These are phyloP conservation scores for Arachnopeziza araneosa DNA, from an alignment of 2,329 filamentous ascomycete genomes.

Conservation along the genomic window DNA sequence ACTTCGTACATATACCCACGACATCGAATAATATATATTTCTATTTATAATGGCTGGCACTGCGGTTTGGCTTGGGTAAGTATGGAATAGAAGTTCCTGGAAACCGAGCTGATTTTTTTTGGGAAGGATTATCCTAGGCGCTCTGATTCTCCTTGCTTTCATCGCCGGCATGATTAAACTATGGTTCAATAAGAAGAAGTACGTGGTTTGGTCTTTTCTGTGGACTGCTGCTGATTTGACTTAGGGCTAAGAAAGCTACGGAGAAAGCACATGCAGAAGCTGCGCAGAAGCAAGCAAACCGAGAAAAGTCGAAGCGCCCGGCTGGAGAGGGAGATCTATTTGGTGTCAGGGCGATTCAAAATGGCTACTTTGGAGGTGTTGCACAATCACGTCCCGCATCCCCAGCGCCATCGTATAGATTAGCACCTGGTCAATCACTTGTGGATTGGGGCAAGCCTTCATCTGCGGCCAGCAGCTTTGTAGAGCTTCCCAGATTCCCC, in stretches of 20 bases:
- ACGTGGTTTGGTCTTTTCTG: neutral
- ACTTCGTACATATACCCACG: neutral
- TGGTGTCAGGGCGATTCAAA: constrained; percentile 22
- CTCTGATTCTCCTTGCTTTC: constrained; percentile 16
- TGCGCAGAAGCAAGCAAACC: constrained; percentile 9
- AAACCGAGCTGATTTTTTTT: neutral
- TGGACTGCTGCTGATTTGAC: neutral
- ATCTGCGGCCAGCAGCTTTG: constrained; percentile 12
- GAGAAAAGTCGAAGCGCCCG: constrained; percentile 10
- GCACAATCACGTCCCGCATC: constrained; percentile 22
- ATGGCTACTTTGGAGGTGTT: constrained; percentile 23
- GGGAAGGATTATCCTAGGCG: constrained; percentile 5
- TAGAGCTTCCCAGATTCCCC: neutral
- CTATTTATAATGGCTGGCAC: neutral
- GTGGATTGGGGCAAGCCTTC: constrained; percentile 12
- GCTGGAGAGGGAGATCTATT: constrained; percentile 22
- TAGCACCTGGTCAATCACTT: constrained; percentile 10
- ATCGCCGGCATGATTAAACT: constrained; percentile 20
- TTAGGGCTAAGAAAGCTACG: constrained; percentile 15
- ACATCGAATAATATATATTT: neutral
- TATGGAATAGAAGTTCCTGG: constrained; percentile 39
- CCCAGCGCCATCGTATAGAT: constrained; percentile 15
- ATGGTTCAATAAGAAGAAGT: constrained; percentile 23
- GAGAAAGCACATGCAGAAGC: constrained; percentile 17
- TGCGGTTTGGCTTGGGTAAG: neutral